Percentiles rank a stretch among this genome's conserved stretches.
Evolutionary conservation across 2,329 filamentous ascomycete species (phyloP).

Genomic region (Zasmidium cellare): DNA sequence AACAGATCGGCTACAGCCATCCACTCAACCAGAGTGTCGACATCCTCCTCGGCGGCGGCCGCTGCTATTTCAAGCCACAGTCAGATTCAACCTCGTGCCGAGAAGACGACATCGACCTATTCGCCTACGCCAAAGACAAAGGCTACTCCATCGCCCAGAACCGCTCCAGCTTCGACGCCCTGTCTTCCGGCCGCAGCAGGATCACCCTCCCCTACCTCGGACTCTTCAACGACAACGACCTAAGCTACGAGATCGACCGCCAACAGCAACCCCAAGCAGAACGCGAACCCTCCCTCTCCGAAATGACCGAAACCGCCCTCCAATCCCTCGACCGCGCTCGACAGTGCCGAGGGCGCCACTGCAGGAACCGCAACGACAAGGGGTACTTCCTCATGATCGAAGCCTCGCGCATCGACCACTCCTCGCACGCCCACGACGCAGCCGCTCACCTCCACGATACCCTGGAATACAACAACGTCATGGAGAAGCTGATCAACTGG

Average conservation of each 20-base stretch:
- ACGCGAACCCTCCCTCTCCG: constrained; percentile 41
- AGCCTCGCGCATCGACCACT: constrained; percentile 41
- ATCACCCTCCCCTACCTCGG: constrained; percentile 39
- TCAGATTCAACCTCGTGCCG: constrained; percentile 40
- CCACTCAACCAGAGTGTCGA: constrained; percentile 42
- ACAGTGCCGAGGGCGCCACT: constrained; percentile 17
- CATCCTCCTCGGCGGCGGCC: constrained; percentile 43
- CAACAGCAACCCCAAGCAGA: constrained; percentile 26
- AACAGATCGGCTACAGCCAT: constrained; percentile 42
- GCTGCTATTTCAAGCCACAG: constrained; percentile 44
- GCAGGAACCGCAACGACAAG: constrained; percentile 24
- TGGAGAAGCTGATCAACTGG: constrained; percentile 41
- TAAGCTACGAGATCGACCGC: constrained; percentile 42
- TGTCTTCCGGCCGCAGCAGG: constrained; percentile 21
- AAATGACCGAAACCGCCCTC: constrained; percentile 43
- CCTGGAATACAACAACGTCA: constrained; percentile 43
- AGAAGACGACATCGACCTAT: constrained; percentile 39
- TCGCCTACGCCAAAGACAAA: constrained; percentile 35
- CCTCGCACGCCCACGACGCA: constrained; percentile 31
- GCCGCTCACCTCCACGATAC: constrained; percentile 38
- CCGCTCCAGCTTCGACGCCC: constrained; percentile 37
- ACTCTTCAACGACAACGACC: constrained; percentile 41
- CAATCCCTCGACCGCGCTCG: constrained; percentile 39
- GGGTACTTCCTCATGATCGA: constrained; percentile 46
- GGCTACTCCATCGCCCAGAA: constrained; percentile 41